Evolutionary conservation across 2,329 filamentous ascomycete genomes (phyloP), one percentile per base, ranked within the genome.

Genomic region (Trichophyton mentagrophytes): DNA sequence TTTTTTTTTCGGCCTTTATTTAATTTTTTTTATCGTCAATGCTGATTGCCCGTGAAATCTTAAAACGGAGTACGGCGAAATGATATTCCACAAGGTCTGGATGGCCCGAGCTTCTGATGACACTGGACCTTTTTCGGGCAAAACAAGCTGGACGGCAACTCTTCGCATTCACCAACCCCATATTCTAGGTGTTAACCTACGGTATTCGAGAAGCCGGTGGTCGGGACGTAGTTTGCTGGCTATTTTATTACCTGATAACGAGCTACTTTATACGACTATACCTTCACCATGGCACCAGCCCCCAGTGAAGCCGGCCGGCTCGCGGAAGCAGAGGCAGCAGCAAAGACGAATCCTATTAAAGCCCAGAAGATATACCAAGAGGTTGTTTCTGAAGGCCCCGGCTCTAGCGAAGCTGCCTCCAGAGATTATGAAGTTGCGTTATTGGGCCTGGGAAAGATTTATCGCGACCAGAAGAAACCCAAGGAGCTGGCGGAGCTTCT

Each of bases 381-480:
- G 61, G 88, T 97, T 72, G 84, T 96, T 66, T 86, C 90, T 59
- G 87, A 89, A 76, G 85, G 89, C 42, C 90, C 91, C 22, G 88
- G 89, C 59, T 85, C 87, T 63, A 93, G 85, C 62, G 93, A 99
- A 75, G 84, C 87, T 42, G 89, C 91, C 62, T 85, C 92, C 66
- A 86, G 88, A 74, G 90, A 96, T 74, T 99, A 96, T 70, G 93
- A 99, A 79, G 82, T 82, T 67, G 90, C 93, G 27, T 77, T 99
- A 72, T 83, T 96, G 70, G 89, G 87, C 66, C 78, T 99, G 71
- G 93, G 93, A 69, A 88, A 95, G 82, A 82, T 97, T 66, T 96
- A 96, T 76, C 84, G 90, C 67, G 90, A 96, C 76, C 69, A 68
- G 64, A 90, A 87, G 76, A 89, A 88, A 73, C 80, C 86, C 68